Evolutionary conservation across 2,329 filamentous ascomycete species (phyloP).

Genomic region (Fusarium bulbicola): DNA sequence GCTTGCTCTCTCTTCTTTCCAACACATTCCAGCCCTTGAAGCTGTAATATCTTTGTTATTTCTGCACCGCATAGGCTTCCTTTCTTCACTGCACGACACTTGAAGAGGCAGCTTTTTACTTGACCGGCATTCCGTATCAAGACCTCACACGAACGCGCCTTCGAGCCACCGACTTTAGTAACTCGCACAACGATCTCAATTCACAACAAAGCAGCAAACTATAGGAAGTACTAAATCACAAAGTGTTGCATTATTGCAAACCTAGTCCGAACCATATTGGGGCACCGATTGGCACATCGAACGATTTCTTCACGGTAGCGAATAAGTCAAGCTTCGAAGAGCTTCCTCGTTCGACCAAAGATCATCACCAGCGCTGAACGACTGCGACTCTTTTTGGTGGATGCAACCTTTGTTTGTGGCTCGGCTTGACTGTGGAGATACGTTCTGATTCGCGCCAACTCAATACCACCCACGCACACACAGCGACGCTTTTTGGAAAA

Average conservation of each 20-base stretch:
- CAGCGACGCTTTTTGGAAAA: not conserved
- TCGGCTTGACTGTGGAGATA: conserved; percentile 20
- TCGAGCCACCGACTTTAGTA: not conserved
- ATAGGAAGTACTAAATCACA: not conserved
- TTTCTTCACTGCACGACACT: not conserved
- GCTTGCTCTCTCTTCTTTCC: conserved; percentile 17
- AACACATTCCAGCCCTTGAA: not conserved
- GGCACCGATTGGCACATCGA: not conserved
- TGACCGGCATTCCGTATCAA: not conserved
- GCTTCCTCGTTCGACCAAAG: not conserved
- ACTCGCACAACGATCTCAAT: not conserved
- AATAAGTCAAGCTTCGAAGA: not conserved
- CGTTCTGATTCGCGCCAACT: not conserved
- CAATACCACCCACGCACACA: not conserved
- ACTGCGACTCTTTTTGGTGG: conserved; percentile 5
- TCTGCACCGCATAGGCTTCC: not conserved
- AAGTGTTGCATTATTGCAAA: not conserved
- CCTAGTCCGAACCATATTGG: not conserved
- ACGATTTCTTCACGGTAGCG: not conserved
- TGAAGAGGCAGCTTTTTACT: not conserved
- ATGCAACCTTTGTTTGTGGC: not conserved
- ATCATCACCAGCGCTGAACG: not conserved
- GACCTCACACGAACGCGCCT: not conserved
- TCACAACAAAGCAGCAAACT: not conserved
- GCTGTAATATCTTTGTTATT: not conserved